Evolutionary conservation across 2,329 filamentous ascomycete genomes (phyloP), one percentile per base, ranked within the genome.

Genomic region (Alternaria solani): DNA sequence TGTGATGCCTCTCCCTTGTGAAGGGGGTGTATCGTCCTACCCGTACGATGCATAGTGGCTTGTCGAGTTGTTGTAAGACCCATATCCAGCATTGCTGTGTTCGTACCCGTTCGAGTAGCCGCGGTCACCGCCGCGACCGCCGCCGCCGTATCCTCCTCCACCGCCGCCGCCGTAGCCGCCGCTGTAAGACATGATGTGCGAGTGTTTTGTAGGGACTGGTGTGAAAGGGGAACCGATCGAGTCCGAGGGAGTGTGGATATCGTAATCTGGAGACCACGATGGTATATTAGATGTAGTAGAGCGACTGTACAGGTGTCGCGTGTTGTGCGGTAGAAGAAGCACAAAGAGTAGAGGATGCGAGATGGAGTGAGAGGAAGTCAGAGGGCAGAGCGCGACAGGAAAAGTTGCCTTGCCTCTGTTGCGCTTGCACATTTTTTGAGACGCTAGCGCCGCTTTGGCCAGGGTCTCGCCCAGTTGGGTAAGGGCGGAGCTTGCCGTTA

Each of bases 121-220:
- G 66, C 81, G 81, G 63, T 80, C 78, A 67, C 82, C 81, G 57
- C 76, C 76, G 68, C 80, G 77, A 67, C 82, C 75, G 60, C 75
- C 73, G 64, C 74, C 73, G 55, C 77, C 32, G 32, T 36, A 36
- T 36, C 32, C 75, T 54, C 77, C 75, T 53, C 77, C 76, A 75
- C 87, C 85, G 58, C 75, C 73, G 58, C 75, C 73, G 63, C 75
- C 73, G 57, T 78, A 76, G 55, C 78, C 76, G 59, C 78, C 77
- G 74, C 88, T 85, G 87, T 92, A 91, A 81, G 90, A 91, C 90
- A 92, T 92, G 77, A 75, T 86, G 75, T 61, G 65, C 48, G 61
- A 56, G 60, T 61, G 65, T 69, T 72, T 67, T 67, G 76, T 77
- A 73, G 68, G 57, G 71, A 76, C 74, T 62, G 74, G 65, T 71